A percentile compares a stretch with the other conserved stretches of the same genome.
Evolutionary conservation across 169 alveolate genomes (phyloP).

Genomic region (Plasmodium vivax): DNA sequence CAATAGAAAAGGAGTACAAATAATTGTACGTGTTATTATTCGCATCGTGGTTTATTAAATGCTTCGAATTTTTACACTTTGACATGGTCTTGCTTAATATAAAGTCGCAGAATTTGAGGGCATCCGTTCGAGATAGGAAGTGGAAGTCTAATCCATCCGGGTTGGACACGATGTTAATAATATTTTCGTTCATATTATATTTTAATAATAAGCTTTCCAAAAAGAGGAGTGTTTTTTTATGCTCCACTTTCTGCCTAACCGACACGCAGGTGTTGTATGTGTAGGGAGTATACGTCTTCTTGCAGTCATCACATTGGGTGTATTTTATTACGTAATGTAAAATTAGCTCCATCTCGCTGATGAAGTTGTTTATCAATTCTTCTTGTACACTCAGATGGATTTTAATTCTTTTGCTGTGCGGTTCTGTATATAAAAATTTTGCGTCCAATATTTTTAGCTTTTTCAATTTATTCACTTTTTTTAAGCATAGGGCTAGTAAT

Average conservation of each 20-base stretch:
- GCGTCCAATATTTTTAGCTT: conserved; percentile 95
- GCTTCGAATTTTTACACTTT: conserved; percentile 90
- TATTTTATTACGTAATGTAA: conserved; percentile 92
- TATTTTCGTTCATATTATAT: conserved; percentile 94
- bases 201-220: conserved; percentile 96
- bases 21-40: conserved; percentile 91
- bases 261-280: conserved; percentile 97
- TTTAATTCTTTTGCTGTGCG: conserved; percentile 95
- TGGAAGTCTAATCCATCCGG: conserved; percentile 98
- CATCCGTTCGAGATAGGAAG: conserved; percentile 94
- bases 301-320: conserved; percentile 98
- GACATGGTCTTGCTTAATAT: conserved; percentile 88
- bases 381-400: conserved; percentile 95
- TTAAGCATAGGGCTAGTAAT: conserved; percentile 95
- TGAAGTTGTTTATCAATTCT: conserved; percentile 93
- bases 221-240: conserved; percentile 95
- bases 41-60: conserved; percentile 93
- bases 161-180: conserved; percentile 92
- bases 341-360: conserved; percentile 91
- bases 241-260: conserved; percentile 97
- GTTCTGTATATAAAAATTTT: conserved; percentile 96
- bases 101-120: conserved; percentile 96
- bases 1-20: conserved; percentile 94
- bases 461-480: conserved; percentile 95
- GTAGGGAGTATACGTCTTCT: conserved; percentile 98